phyloP scores from a whole-genome alignment of 208 protist species.

The Paratrypanosoma confusum region DNA sequence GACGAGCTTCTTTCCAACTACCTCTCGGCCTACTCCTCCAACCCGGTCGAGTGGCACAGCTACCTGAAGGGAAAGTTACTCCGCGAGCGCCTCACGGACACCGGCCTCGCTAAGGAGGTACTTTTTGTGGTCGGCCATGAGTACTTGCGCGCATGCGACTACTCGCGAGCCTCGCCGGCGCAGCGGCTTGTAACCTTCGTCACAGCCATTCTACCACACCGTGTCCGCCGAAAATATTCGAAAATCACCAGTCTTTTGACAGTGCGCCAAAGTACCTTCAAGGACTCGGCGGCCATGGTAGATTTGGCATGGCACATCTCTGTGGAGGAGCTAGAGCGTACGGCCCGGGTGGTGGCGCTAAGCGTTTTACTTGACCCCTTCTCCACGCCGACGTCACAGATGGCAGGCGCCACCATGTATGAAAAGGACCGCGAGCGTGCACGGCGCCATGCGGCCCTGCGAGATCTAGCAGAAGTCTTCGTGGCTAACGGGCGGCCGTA shows the following conservation, averaged over 20 bases:
- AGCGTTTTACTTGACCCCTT: slow-evolving; percentile 39
- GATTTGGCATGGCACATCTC: slow-evolving; percentile 71
- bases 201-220: slow-evolving; percentile 23
- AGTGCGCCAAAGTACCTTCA: slow-evolving; percentile 57
- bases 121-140: slow-evolving; percentile 49
- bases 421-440: slow-evolving; percentile 16
- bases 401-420: no score
- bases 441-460: slow-evolving; percentile 40
- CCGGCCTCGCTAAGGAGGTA: slow-evolving; percentile 71
- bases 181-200: slow-evolving; percentile 18
- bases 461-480: slow-evolving; percentile 41
- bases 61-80: slow-evolving; percentile 23
- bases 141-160: slow-evolving; percentile 51
- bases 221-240: slow-evolving; percentile 14
- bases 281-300: slow-evolving; percentile 62
- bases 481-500: slow-evolving; percentile 57
- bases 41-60: slow-evolving; percentile 3
- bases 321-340: slow-evolving; percentile 54
- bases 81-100: slow-evolving; percentile 30
- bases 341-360: slow-evolving; percentile 46
- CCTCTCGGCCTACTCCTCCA: slow-evolving; percentile 19
- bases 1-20: slow-evolving; percentile 57
- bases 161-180: slow-evolving; percentile 7
- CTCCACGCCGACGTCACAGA: no score
- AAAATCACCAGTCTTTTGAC: slow-evolving; percentile 28